These are phyloP conservation scores for Xerocomus amazonicus DNA, from an alignment of 1,284 basidiomycete species.

Conservation along the genomic window DNA sequence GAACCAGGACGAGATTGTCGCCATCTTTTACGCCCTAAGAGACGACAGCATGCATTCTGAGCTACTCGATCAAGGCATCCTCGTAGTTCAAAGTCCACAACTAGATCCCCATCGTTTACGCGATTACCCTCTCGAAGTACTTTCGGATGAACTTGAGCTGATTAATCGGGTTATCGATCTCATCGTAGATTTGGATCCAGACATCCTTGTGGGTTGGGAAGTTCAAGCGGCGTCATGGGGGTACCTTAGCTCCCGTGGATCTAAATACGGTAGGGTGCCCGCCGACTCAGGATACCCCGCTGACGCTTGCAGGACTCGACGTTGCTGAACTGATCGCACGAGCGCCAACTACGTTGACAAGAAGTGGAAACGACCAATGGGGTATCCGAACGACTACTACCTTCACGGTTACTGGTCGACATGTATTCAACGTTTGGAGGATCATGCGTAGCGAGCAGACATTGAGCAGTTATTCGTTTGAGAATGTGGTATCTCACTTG, in stretches of 20 bases:
- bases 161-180: slow-evolving; percentile 79
- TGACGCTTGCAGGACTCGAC: slow-evolving; percentile 55
- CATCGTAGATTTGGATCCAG: slow-evolving; percentile 81
- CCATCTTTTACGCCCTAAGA: slow-evolving; percentile 68
- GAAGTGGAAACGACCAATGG: slow-evolving; percentile 62
- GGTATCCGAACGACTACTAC: slow-evolving; percentile 74
- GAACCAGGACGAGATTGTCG: slow-evolving; percentile 65
- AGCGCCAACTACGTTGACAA: slow-evolving; percentile 46
- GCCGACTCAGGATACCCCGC: background rate
- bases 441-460: slow-evolving; percentile 85
- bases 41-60: slow-evolving; percentile 36
- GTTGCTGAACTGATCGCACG: slow-evolving; percentile 67
- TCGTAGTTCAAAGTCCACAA: slow-evolving; percentile 49
- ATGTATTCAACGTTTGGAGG: slow-evolving; percentile 91
- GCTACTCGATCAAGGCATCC: slow-evolving; percentile 53
- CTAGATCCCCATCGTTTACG: slow-evolving; percentile 41
- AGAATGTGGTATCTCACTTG: slow-evolving; percentile 84
- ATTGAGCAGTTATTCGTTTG: slow-evolving; percentile 82
- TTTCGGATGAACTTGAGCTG: slow-evolving; percentile 77
- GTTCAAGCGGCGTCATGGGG: slow-evolving; percentile 90
- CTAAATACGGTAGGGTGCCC: slow-evolving; percentile 49
- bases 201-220: slow-evolving; percentile 92
- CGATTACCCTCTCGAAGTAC: slow-evolving; percentile 49
- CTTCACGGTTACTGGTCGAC: slow-evolving; percentile 83
- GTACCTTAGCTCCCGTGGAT: slow-evolving; percentile 74